Evolutionary conservation across 345 rosid species (phyloP), one percentile per base, ranked within the genome.

Genomic region (Camelina neglecta): DNA sequence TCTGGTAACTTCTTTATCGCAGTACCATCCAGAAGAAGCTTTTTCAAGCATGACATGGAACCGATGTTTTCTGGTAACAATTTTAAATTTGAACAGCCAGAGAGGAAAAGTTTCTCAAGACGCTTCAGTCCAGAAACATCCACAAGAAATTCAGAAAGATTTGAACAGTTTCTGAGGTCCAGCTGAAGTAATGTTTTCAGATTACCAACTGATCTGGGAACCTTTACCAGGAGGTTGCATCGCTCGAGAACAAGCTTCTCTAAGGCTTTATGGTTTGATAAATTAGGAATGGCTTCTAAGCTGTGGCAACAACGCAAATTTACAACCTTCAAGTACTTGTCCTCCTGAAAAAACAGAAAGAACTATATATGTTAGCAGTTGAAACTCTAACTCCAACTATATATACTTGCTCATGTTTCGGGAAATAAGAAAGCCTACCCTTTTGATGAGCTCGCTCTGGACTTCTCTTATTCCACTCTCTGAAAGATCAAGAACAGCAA

Each of bases 401-500:
- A 33, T n/a, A 57, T 45, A 29, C 2, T 47, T 38, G 0, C 24
- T 59, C 57, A 59, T 23, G 31, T 29, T 59, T n/a, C 0, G 11
- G 50, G 16, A 39, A 50, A 49, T 16, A 36, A 24, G 18, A 36
- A 65, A 47, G 21, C 71, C 1, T 70, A 87, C 95, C 82, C 66
- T 29, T 42, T 79, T 71, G 51, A 56, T 3, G 4, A 1, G 1
- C 58, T 4, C 4, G 65, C 70, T 77, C 85, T 82, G 81, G 51
- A 91, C 36, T 26, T 2, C 31, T 67, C 72, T 72, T 53, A 89
- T 80, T 65, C 71, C 48, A 83, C 97, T 88, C 12, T 81, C 80
- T 11, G 93, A 85, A 78, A 92, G 91, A 82, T 92, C 86, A 76
- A 89, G 92, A 73, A 92, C 86, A n/a, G 84, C 88, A 51, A 89